These are phyloP conservation scores for Petunia hybrid DNA, from an alignment of 305 asterid genomes.

Conservation along the genomic window DNA sequence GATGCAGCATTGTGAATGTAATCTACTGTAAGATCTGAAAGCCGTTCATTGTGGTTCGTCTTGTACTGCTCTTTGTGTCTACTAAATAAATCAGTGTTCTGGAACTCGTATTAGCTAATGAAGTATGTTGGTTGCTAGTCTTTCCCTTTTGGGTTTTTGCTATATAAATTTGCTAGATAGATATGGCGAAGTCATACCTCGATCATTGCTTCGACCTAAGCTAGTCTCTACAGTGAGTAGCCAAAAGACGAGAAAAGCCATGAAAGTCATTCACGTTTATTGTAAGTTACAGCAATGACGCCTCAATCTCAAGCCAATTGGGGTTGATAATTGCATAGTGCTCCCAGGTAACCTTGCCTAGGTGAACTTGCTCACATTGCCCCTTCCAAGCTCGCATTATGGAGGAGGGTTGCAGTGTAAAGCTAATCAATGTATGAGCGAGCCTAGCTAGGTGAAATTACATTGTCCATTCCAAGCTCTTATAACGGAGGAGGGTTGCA, in stretches of 20 bases:
- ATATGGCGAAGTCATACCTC: background rate
- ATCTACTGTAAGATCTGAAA: background rate
- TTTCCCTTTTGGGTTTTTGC: background rate
- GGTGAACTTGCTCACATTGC: background rate
- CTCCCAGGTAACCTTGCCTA: too few relatives aligned
- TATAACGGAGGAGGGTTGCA: background rate
- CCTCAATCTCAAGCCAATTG: background rate
- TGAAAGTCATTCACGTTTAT: too few relatives aligned
- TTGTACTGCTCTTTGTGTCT: conserved; percentile 3
- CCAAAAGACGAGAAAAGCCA: background rate
- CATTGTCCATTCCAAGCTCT: background rate
- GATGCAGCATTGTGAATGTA: background rate
- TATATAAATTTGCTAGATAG: background rate
- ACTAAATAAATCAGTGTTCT: background rate
- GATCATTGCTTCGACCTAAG: background rate
- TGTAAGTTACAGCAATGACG: background rate
- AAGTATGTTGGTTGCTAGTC: background rate
- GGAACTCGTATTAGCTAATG: conserved; percentile 4
- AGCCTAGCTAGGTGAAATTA: background rate
- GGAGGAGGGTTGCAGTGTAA: background rate
- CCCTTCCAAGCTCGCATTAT: background rate
- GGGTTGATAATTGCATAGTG: background rate
- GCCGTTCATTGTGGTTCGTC: background rate
- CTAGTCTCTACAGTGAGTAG: background rate
- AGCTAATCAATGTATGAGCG: background rate